phyloP scores from a whole-genome alignment of 164 flowering plant genomes.

The Litsea cubeba region DNA sequence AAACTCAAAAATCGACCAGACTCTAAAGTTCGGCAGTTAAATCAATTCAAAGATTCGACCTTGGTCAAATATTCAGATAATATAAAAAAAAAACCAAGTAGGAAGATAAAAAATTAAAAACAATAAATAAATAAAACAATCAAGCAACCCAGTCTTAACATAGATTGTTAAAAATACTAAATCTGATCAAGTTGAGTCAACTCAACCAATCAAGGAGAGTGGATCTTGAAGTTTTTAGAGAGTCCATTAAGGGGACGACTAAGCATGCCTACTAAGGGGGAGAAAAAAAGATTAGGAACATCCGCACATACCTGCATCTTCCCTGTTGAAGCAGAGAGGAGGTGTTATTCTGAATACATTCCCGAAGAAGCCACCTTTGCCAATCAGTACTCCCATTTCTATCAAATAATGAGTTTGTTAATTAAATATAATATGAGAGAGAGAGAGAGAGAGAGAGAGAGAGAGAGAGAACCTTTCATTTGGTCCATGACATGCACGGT shows the following conservation, averaged over 20 bases:
- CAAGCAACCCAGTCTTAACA: no score
- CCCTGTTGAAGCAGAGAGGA: constrained; percentile 91
- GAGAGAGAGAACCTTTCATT: constrained; percentile 68
- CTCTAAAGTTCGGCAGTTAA: no score
- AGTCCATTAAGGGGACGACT: background rate
- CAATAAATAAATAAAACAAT: background rate
- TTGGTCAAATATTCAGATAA: background rate
- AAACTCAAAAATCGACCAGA: no score
- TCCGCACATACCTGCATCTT: constrained; percentile 75
- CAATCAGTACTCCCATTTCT: constrained; percentile 86
- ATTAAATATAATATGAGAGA: background rate
- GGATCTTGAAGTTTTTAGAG: background rate
- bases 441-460: constrained; percentile 6
- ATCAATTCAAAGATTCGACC: no score
- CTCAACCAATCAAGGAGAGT: no score
- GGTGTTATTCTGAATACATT: constrained; percentile 95
- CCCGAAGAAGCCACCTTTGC: constrained; percentile 87
- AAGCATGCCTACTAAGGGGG: no score
- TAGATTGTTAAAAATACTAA: background rate
- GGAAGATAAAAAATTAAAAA: background rate
- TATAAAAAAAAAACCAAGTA: background rate
- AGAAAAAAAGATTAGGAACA: background rate
- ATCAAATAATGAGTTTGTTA: background rate
- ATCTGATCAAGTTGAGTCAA: background rate
- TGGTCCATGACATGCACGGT: constrained; percentile 75